Conservation (phyloP, 176 grass and related monocot genomes). For the Eleusine indica region DNA sequence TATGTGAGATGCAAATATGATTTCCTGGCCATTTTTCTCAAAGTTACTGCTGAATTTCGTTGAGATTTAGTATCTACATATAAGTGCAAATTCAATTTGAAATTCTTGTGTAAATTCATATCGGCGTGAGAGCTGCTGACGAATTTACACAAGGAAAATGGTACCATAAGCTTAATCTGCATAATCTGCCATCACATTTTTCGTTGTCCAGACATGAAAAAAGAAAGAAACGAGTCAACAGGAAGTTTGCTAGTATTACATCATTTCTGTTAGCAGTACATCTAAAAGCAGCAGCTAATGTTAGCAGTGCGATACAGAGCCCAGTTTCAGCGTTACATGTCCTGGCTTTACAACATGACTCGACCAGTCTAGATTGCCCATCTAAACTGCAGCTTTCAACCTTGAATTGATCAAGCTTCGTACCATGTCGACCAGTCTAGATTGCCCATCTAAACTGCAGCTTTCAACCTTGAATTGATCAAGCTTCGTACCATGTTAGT, state of each 20-base stretch:
- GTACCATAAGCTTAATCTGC: too few species aligned
- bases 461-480: conserved; percentile 19
- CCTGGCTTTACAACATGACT: conserved; percentile 30
- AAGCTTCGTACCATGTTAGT: conserved; percentile 85
- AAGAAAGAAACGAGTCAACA: neutral
- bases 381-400: conserved; percentile 21
- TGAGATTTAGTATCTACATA: neutral
- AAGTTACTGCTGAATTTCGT: neutral
- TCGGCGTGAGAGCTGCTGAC: too few species aligned
- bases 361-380: neutral
- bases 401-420: conserved; percentile 47
- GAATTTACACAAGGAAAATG: too few species aligned
- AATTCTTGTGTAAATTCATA: too few species aligned
- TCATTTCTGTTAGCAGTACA: neutral
- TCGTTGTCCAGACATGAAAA: neutral
- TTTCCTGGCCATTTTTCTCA: too few species aligned
- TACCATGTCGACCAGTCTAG: neutral
- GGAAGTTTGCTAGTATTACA: neutral
- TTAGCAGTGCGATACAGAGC: neutral
- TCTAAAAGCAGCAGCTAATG: too few species aligned
- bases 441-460: conserved; percentile 22
- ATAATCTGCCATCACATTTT: neutral
- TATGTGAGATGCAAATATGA: too few species aligned
- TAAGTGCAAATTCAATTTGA: too few species aligned
- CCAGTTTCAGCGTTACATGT: neutral